A percentile compares a stretch with the other conserved stretches of the same genome.
phyloP scores from a whole-genome alignment of 768 basidiomycete genomes.

The Cyclocybe cylindracea region DNA sequence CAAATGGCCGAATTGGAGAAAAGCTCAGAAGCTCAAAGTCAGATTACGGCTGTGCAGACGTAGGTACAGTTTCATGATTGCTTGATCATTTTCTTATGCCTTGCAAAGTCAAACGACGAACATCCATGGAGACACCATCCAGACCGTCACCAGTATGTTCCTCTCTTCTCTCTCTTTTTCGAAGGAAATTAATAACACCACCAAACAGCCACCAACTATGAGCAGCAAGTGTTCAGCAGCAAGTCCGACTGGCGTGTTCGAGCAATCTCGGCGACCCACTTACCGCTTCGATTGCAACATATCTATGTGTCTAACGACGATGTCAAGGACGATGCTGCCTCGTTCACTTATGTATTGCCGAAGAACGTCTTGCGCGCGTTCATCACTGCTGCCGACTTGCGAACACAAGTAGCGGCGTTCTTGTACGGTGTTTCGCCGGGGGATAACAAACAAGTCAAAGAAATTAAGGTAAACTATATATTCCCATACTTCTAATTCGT shows the following conservation, averaged over 20 bases:
- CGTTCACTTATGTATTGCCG: constrained; percentile 93
- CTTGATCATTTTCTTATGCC: constrained; percentile 10
- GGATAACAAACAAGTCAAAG: constrained; percentile 98
- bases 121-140: constrained; percentile 94
- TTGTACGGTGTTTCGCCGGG: constrained; percentile 91
- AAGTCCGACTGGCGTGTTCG: constrained; percentile 99
- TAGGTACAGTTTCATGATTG: constrained; percentile 27
- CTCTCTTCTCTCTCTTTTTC: background rate
- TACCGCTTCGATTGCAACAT: constrained; percentile 94
- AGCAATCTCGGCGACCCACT: constrained; percentile 95
- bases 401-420: constrained; percentile 94
- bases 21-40: constrained; percentile 89
- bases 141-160: constrained; percentile 84
- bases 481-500: background rate
- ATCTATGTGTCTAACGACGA: constrained; percentile 99
- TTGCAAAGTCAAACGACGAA: constrained; percentile 85
- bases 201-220: constrained; percentile 84
- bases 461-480: constrained; percentile 68
- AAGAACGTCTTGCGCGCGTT: constrained; percentile 97
- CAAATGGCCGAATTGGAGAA: constrained; percentile 99
- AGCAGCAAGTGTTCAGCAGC: constrained; percentile 97
- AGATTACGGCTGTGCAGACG: constrained; percentile 96
- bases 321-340: constrained; percentile 95
- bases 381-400: constrained; percentile 89
- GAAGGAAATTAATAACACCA: background rate